Base-by-base conservation (phyloP, 1,139 yeast species). In the Zhuliangozyma blackwelliae region DNA sequence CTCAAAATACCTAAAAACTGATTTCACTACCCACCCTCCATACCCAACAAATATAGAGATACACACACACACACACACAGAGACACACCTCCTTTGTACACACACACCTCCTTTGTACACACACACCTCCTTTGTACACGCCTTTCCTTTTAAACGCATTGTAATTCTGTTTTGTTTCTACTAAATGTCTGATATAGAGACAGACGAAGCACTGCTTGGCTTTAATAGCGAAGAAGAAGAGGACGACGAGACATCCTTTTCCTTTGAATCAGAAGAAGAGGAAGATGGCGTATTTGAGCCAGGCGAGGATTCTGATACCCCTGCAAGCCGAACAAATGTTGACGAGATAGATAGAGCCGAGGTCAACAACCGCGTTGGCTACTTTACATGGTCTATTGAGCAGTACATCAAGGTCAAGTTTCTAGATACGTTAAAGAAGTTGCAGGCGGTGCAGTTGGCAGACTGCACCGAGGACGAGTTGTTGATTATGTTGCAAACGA, bases 401-500 rank as follows among this genome's bases (percentile, higher is more conserved):
- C 50, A 52, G 21, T 63, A 55, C 35, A 52, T 64, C 10, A 50
- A 54, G 32, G 32, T 38, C 7, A 45, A 41, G 16, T 55, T 58
- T 31, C 29, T 57, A 7, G 46, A 43, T 21, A 45, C 52, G 34
- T 51, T 54, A 29, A 34, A 39, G 26, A 46, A 41, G 34, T 45
- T 63, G 20, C 44, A 48, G 29, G 45, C 48, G n/a, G 52, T 52
- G 33, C 56, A 55, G 28, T 48, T 51, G 43, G 74, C 52, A 37
- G 67, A 38, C 8, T 58, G 73, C 32, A 45, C 57, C 7, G 59
- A 61, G 7, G 71, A 68, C 37, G 75, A 77, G 10, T 54, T 78
- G 20, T 58, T 79, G 27, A 51, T 64, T 3, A 59, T 89, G 54
- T 64, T 87, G 30, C 79, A 82, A 36, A 57, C 65, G 39, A 82